These are phyloP conservation scores for Russula compacta DNA, from an alignment of 768 basidiomycete species.

Conservation along the genomic window DNA sequence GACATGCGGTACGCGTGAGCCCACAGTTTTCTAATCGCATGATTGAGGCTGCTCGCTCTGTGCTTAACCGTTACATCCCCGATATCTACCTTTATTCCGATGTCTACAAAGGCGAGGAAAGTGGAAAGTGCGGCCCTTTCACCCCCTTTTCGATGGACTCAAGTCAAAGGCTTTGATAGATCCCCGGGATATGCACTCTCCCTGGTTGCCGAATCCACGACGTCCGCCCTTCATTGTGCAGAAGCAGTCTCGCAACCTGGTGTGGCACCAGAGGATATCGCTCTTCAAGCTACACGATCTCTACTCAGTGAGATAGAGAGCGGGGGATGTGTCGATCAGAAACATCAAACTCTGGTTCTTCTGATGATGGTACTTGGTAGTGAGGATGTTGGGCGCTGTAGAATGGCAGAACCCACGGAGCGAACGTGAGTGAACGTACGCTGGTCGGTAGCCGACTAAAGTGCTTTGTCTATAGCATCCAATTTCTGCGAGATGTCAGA, in stretches of 20 bases:
- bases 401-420: constrained; percentile 74
- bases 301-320: constrained; percentile 69
- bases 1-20: constrained; percentile 92
- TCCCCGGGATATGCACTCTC: constrained; percentile 95
- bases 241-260: constrained; percentile 81
- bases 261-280: constrained; percentile 88
- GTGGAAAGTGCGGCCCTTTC: constrained; percentile 72
- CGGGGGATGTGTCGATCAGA: constrained; percentile 87
- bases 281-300: constrained; percentile 66
- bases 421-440: constrained; percentile 43
- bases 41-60: constrained; percentile 88
- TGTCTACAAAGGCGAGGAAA: constrained; percentile 95
- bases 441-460: constrained; percentile 8
- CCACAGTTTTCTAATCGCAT: constrained; percentile 97
- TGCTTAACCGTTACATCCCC: constrained; percentile 93
- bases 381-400: constrained; percentile 89
- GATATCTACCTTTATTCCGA: constrained; percentile 98
- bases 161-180: constrained; percentile 32
- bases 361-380: constrained; percentile 94
- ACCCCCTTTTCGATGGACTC: neutral
- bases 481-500: constrained; percentile 79
- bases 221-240: constrained; percentile 76
- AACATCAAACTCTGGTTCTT: constrained; percentile 79
- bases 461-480: constrained; percentile 49
- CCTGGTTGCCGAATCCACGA: constrained; percentile 86